Conservation (phyloP, 78 protist genomes). For the Dictyostelium purpureum region DNA sequence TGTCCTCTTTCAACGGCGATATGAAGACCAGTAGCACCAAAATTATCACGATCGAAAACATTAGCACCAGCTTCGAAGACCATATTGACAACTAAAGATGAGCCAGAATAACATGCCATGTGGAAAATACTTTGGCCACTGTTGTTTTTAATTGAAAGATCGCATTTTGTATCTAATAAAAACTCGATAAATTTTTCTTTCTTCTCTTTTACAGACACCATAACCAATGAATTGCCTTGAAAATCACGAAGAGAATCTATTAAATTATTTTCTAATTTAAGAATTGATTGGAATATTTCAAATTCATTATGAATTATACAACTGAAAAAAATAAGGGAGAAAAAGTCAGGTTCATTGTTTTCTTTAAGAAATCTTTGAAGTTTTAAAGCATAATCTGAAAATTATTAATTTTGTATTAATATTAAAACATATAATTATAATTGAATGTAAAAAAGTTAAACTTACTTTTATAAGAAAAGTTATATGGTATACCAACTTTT, state of each 20-base stretch:
- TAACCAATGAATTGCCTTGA: neutral
- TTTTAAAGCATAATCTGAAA: neutral
- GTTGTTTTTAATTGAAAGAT: neutral
- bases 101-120: slow-evolving; percentile 49
- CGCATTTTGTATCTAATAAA: neutral
- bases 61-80: neutral
- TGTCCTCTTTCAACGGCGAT: slow-evolving; percentile 23
- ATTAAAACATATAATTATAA: too few species aligned
- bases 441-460: neutral
- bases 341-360: too few species aligned
- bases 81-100: neutral
- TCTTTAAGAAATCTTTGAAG: neutral
- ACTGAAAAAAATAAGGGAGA: neutral
- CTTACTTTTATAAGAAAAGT: neutral
- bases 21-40: slow-evolving; percentile 52
- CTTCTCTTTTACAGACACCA: slow-evolving; percentile 22
- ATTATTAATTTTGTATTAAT: neutral
- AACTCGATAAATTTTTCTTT: slow-evolving; percentile 22
- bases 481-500: neutral
- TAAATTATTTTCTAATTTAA: neutral
- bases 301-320: slow-evolving; percentile 14
- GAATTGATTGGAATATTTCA: neutral
- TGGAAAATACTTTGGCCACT: slow-evolving; percentile 37
- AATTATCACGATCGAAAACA: neutral
- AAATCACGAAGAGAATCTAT: neutral